Percentiles rank a stretch among this genome's conserved stretches.
These are phyloP conservation scores for Lipomyces orientalis DNA, from an alignment of 805 yeast genomes.

Conservation along the genomic window DNA sequence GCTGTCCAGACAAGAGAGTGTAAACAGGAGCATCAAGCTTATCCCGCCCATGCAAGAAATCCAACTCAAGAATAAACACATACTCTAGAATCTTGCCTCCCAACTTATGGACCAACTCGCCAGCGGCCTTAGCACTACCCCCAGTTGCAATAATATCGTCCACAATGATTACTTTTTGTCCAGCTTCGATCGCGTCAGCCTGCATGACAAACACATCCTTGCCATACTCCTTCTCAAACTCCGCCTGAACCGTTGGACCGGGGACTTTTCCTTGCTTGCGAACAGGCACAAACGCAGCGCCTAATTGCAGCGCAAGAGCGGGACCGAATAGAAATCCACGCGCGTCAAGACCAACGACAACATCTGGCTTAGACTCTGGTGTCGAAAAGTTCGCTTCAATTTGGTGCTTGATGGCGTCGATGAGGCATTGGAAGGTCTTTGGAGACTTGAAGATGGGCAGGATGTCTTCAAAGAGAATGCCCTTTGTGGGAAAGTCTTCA, in stretches of 20 bases:
- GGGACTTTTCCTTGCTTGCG: slow-evolving; percentile 97
- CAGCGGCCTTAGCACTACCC: slow-evolving; percentile 95
- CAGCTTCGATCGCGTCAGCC: slow-evolving; percentile 75
- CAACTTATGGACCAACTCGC: slow-evolving; percentile 71
- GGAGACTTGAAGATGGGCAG: slow-evolving; percentile 91
- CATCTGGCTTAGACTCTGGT: slow-evolving; percentile 68
- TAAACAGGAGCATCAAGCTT: slow-evolving; percentile 84
- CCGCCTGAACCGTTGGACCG: slow-evolving; percentile 74
- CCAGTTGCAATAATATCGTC: slow-evolving; percentile 97
- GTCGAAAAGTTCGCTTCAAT: slow-evolving; percentile 58
- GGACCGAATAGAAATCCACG: slow-evolving; percentile 98
- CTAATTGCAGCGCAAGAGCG: slow-evolving; percentile 83
- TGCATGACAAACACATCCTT: slow-evolving; percentile 87
- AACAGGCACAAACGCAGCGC: slow-evolving; percentile 91
- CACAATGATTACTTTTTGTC: slow-evolving; percentile 81
- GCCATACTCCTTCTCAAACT: slow-evolving; percentile 91
- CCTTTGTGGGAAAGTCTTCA: slow-evolving; percentile 93
- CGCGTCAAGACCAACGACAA: slow-evolving; percentile 91
- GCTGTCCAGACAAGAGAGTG: slow-evolving; percentile 65
- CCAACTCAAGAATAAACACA: slow-evolving; percentile 90
- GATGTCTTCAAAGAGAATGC: slow-evolving; percentile 93
- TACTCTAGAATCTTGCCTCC: slow-evolving; percentile 80
- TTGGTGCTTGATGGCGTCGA: slow-evolving; percentile 80
- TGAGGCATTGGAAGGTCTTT: slow-evolving; percentile 74
- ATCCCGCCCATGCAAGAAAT: slow-evolving; percentile 92